Conservation (phyloP, 2,329 filamentous ascomycete genomes). For the Blastomyces gilchristii region DNA sequence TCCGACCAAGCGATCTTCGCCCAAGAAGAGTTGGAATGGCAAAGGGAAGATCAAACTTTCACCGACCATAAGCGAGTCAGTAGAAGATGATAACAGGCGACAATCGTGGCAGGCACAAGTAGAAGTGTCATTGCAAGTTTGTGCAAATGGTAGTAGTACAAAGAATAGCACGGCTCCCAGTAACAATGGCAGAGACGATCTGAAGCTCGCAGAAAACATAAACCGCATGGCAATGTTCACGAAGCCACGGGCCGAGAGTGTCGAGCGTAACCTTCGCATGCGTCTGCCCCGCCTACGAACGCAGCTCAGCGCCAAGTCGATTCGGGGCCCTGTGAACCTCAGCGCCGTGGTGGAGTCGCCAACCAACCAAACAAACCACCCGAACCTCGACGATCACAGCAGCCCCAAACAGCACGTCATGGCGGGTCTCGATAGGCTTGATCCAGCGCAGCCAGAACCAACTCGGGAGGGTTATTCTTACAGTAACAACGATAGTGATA, state of each 20-base stretch:
- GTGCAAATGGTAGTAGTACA: not conserved
- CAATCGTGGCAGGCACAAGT: not conserved
- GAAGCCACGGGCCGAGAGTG: not conserved
- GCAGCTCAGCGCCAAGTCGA: conserved; percentile 7
- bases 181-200: not conserved
- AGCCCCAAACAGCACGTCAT: conserved; percentile 3
- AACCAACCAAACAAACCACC: conserved; percentile 1
- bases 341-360: conserved; percentile 14
- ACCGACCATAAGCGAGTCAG: not conserved
- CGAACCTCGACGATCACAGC: not conserved
- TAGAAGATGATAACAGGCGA: not conserved
- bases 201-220: not conserved
- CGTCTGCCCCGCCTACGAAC: conserved; percentile 12
- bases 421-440: conserved; percentile 3
- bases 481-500: not conserved
- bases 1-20: not conserved
- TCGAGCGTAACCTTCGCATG: conserved; percentile 11
- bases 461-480: not conserved
- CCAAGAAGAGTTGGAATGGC: conserved; percentile 1
- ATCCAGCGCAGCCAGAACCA: not conserved
- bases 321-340: conserved; percentile 8
- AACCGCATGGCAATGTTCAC: not conserved
- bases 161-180: not conserved
- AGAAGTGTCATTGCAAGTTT: not conserved
- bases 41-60: not conserved